Evolutionary conservation across 495 filamentous ascomycete species (phyloP), one percentile per base, ranked within the genome.

Genomic region (Amorphotheca resinae): DNA sequence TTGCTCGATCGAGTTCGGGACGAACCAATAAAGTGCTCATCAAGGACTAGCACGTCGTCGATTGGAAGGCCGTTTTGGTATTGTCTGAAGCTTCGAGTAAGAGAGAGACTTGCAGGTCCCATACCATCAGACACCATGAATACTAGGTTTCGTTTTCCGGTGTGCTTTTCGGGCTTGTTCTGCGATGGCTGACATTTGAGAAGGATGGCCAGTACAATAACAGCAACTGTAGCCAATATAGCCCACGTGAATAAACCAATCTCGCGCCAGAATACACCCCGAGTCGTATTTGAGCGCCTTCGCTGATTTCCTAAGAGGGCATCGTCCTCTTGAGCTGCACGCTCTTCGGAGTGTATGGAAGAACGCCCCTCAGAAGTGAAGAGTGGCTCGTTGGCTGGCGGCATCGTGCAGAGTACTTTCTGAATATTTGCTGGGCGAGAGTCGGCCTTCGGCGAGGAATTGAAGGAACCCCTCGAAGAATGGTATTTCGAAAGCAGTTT

Each of bases 91-190:
- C 74, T 77, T 35, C 91, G 69, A 4, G 93, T 95, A 56, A 96
- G 61, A 9, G 76, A 76, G 18, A 96, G 69, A 57, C 84, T 89
- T 16, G 88, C 84, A 2, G 91, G 91, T 0, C 91, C 91, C 93
- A 98, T 96, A 42, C 89, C 91, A 56, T 98, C 91, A 0, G 84
- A 93, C 7, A 98, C 93, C 93, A 98, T 96, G 68, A 98, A 96
- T 46, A 98, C 80, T 30, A 96, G 62, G 56, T 95, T 98, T 18
- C 82, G 71, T 63, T 96, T 98, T 11, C 83, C 82, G 35, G 39
- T 50, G 23, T 28, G 25, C 23, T 44, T 45, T 32, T 49, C 23
- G 31, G 21, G 15, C 39, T 46, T 32, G 32, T 38, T 22, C 51
- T 31, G 35, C n/a, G 46, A 52, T 35, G 58, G 64, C 25, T 71